Evolutionary conservation across 1,139 yeast genomes (phyloP).

Genomic region (Kodamaea ohmeri): DNA sequence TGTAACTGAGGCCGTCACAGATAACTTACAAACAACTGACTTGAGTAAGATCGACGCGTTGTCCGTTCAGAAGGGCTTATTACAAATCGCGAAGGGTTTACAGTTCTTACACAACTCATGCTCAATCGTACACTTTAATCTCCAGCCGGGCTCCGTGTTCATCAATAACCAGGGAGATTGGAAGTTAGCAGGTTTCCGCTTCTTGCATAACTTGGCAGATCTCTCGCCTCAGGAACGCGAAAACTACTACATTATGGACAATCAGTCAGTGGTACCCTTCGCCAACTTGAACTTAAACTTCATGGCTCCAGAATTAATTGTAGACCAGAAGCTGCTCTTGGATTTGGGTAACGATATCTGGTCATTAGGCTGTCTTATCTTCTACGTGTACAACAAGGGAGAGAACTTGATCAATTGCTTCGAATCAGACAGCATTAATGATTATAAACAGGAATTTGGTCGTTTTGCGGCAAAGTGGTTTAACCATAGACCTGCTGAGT

Average conservation of each 20-base stretch:
- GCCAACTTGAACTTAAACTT: slow-evolving; percentile 70
- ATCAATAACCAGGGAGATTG: slow-evolving; percentile 89
- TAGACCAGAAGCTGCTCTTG: slow-evolving; percentile 53
- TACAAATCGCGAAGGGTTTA: slow-evolving; percentile 75
- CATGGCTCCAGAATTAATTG: slow-evolving; percentile 70
- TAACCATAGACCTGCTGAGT: slow-evolving; percentile 45
- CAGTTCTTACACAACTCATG: slow-evolving; percentile 80
- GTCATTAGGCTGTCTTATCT: slow-evolving; percentile 74
- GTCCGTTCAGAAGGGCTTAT: slow-evolving; percentile 78
- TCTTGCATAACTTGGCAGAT: slow-evolving; percentile 54
- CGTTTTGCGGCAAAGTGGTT: slow-evolving; percentile 41
- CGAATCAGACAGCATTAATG: slow-evolving; percentile 45
- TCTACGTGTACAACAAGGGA: slow-evolving; percentile 56
- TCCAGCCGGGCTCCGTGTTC: slow-evolving; percentile 75
- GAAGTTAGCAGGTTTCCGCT: slow-evolving; percentile 80
- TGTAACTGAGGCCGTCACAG: slow-evolving; percentile 77
- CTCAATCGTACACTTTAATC: slow-evolving; percentile 69
- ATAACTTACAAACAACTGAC: slow-evolving; percentile 52
- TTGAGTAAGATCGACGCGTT: slow-evolving; percentile 56
- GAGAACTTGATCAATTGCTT: slow-evolving; percentile 48
- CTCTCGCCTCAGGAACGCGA: slow-evolving; percentile 47
- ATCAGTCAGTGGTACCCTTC: slow-evolving; percentile 77
- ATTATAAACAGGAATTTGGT: slow-evolving; percentile 47
- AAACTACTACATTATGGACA: slow-evolving; percentile 59
- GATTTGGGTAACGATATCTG: slow-evolving; percentile 77